Conservation (phyloP, 805 yeast genomes). For the Ogataea degrootiae region DNA sequence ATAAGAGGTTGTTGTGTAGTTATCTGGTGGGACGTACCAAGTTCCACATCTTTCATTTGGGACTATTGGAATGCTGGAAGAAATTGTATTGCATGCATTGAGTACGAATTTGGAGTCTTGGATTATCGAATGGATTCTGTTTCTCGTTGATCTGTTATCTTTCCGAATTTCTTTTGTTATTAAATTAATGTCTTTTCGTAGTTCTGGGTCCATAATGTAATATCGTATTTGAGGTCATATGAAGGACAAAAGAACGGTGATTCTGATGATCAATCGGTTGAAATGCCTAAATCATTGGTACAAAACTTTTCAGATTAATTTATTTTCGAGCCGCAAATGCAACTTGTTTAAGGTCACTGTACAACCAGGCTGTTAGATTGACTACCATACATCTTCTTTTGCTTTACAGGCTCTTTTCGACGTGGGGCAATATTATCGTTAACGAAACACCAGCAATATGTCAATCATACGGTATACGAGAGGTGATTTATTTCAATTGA, state of each 20-base stretch:
- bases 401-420: too few species aligned
- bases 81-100: conserved; percentile 29
- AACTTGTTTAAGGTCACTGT: too few species aligned
- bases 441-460: conserved; percentile 3
- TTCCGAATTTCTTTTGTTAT: conserved; percentile 39
- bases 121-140: conserved; percentile 68
- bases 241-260: not conserved
- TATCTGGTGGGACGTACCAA: conserved; percentile 65
- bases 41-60: conserved; percentile 85
- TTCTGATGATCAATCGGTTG: too few species aligned
- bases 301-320: too few species aligned
- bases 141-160: conserved; percentile 47
- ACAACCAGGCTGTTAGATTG: too few species aligned
- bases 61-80: conserved; percentile 36
- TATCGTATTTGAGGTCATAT: too few species aligned
- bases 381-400: too few species aligned
- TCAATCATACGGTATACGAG: conserved; percentile 36
- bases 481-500: conserved; percentile 52
- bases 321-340: too few species aligned
- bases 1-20: conserved; percentile 47
- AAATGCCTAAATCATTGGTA: too few species aligned
- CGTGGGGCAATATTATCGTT: too few species aligned
- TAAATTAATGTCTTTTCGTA: conserved; percentile 14
- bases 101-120: conserved; percentile 53
- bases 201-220: conserved; percentile 12